phyloP scores from a whole-genome alignment of 495 filamentous ascomycete genomes.

The Tuber umbilicatum region DNA sequence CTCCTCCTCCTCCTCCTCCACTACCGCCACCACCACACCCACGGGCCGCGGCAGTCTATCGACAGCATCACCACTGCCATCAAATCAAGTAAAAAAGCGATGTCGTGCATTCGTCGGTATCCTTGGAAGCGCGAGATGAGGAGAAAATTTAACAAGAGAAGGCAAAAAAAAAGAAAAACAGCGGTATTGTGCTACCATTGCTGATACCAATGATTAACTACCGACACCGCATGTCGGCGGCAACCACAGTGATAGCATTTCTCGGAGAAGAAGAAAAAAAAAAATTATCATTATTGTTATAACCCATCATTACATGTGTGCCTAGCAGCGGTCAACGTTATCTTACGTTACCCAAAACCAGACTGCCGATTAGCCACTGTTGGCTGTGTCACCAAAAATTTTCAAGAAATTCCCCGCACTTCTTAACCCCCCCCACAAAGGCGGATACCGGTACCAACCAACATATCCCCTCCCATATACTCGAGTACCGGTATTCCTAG shows the following conservation, averaged over 20 bases:
- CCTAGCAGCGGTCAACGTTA: not conserved
- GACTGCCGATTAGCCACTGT: not conserved
- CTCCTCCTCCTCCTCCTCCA: not conserved
- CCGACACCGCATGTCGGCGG: not conserved
- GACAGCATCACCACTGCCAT: not conserved
- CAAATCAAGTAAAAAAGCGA: not conserved
- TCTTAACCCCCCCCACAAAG: not conserved
- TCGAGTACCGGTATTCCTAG: not conserved
- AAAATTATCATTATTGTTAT: not conserved
- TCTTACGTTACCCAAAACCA: not conserved
- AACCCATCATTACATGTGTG: not conserved
- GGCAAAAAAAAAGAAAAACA: slow-evolving; percentile 2
- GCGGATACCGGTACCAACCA: not conserved
- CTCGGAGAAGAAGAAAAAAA: not conserved
- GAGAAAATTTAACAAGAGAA: slow-evolving; percentile 1
- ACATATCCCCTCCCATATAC: not conserved
- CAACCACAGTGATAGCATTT: not conserved
- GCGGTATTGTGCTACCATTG: not conserved
- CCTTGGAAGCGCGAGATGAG: not conserved
- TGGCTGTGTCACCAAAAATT: not conserved
- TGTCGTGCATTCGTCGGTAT: not conserved
- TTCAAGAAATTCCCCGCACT: not conserved
- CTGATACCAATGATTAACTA: slow-evolving; percentile 2
- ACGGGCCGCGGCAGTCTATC: not conserved
- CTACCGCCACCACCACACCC: not conserved